Percentiles rank a stretch among this genome's conserved stretches.
Conservation (phyloP, 1,139 yeast species). For the Entelexis paramagnoliae region DNA sequence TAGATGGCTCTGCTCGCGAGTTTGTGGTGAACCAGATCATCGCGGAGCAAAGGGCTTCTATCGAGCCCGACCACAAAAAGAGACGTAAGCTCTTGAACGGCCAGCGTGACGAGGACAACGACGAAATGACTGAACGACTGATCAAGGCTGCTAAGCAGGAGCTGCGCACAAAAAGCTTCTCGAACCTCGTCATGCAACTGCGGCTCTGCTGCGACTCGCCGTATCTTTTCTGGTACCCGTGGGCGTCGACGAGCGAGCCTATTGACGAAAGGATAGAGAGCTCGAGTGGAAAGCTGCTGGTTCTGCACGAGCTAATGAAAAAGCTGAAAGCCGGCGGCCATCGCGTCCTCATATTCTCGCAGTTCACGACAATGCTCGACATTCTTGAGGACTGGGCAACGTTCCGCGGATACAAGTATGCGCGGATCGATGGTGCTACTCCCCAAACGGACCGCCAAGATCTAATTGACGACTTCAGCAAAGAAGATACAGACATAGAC, state of each 20-base stretch:
- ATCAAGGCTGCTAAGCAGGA: constrained; percentile 28
- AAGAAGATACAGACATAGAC: constrained; percentile 27
- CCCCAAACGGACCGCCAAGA: constrained; percentile 54
- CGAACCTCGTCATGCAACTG: constrained; percentile 68
- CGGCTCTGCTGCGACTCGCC: constrained; percentile 81
- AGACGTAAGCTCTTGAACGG: not conserved
- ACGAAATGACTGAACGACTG: not conserved
- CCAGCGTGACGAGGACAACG: not conserved
- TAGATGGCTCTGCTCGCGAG: constrained; percentile 37
- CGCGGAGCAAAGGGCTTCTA: constrained; percentile 16
- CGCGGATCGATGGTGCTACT: constrained; percentile 72
- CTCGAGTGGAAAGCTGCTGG: constrained; percentile 61
- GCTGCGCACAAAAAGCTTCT: constrained; percentile 40
- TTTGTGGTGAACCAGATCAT: constrained; percentile 33
- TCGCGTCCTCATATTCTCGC: constrained; percentile 70
- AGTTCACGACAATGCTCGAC: constrained; percentile 71
- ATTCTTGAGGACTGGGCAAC: constrained; percentile 58
- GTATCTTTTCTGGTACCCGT: constrained; percentile 71
- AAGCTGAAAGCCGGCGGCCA: constrained; percentile 43
- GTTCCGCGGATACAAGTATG: constrained; percentile 38
- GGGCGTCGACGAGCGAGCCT: constrained; percentile 29
- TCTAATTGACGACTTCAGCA: constrained; percentile 48
- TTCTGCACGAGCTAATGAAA: constrained; percentile 53
- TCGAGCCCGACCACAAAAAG: not conserved
- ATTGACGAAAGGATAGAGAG: constrained; percentile 34